A percentile compares a stretch with the other conserved stretches of the same genome.
phyloP scores from a whole-genome alignment of 2,329 filamentous ascomycete species.

The Alternaria ethzedia region DNA sequence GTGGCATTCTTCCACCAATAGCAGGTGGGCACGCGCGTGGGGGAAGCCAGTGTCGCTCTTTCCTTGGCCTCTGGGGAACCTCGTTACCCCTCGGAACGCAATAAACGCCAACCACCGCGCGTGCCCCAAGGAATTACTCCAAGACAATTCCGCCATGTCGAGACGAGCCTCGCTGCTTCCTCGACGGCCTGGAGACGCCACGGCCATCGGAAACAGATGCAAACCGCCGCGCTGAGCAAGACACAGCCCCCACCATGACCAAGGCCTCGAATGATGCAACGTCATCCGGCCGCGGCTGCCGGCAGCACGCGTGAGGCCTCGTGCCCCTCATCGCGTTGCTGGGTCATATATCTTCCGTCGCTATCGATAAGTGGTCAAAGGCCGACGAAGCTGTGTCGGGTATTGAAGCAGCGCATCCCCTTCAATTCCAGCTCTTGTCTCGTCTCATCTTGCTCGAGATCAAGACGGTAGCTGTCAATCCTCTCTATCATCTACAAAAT shows the following conservation, averaged over 20 bases:
- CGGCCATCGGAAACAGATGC: background rate
- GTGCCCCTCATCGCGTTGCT: slow-evolving; percentile 36
- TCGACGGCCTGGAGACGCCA: background rate
- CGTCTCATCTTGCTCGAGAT: background rate
- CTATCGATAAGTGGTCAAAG: slow-evolving; percentile 24
- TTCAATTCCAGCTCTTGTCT: slow-evolving; percentile 9
- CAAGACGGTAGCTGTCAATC: slow-evolving; percentile 2
- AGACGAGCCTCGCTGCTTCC: background rate
- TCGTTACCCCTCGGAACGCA: slow-evolving; percentile 16
- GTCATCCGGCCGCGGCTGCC: slow-evolving; percentile 38
- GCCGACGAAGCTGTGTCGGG: slow-evolving; percentile 27
- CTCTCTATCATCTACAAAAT: slow-evolving; percentile 2
- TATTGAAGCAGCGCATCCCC: slow-evolving; percentile 8
- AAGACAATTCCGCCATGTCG: background rate
- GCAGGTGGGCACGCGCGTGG: slow-evolving; percentile 25
- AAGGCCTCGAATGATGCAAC: slow-evolving; percentile 7
- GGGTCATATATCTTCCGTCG: slow-evolving; percentile 35
- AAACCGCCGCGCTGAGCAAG: background rate
- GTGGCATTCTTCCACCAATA: slow-evolving; percentile 42
- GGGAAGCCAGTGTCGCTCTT: slow-evolving; percentile 24
- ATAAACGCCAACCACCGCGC: background rate
- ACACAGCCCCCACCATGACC: slow-evolving; percentile 1
- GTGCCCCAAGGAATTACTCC: background rate
- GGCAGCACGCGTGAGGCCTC: slow-evolving; percentile 33
- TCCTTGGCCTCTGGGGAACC: slow-evolving; percentile 44